Evolutionary conservation across 140 eudicot species (phyloP), one percentile per base, ranked within the genome.

Genomic region (Stevia rebaudiana): DNA sequence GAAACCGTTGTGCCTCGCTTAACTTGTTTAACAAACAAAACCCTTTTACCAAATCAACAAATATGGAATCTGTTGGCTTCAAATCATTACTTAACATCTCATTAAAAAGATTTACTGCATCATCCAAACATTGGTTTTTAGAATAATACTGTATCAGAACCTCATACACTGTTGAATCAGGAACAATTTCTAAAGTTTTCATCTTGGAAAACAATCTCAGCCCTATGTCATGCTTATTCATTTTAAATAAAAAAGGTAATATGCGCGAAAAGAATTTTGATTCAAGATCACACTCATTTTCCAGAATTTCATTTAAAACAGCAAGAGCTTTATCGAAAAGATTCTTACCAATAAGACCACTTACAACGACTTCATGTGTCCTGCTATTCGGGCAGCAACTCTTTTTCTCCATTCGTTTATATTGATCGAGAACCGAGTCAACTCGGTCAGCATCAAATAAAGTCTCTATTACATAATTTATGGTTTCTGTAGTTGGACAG

Each of bases 401-500:
- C 76, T 89, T 89, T 72, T 79, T 89, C 48, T 28, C 17, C 80
- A 89, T 81, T 21, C 89, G 78, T 47, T 69, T 81, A 70, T 68
- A 89, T 37, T 89, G 97, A 77, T 83, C 86, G 54, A 89, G 25
- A 22, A 74, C 94, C n/a, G 69, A 15, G 46, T 86, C 89, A 25
- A 75, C 72, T 56, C 78, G 61, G 2, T 69, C 75, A 30, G 83
- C 74, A 66, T 79, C 95, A 77, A 86, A 79, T 54, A 86, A 80
- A 76, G 84, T 76, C 69, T 81, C 79, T 61, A 89, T 48, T 40
- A 89, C 57, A 68, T 41, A 68, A 81, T 89, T 89, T 77, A 89
- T 65, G 4, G 95, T 86, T 11, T 86, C 94, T 40, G 74, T 65
- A 15, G 66, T 77, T 11, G 95, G 97, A 60, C 62, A 33, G 43